A percentile compares a stretch with the other conserved stretches of the same genome.
Evolutionary conservation across 371 early-diverging fungal species (phyloP).

Genomic region (Mortierella sp.): DNA sequence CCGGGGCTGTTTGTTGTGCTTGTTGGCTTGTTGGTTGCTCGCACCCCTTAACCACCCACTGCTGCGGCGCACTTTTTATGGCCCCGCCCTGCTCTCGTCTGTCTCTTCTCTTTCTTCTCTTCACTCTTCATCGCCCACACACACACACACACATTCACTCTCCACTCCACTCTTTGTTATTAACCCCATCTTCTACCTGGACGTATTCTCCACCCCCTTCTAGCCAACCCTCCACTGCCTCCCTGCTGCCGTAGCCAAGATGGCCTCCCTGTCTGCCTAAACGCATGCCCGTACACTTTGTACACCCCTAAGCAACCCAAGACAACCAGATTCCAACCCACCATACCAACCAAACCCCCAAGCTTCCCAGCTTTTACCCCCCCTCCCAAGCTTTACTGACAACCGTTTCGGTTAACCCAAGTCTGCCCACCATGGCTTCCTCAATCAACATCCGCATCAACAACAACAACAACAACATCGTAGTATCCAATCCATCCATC

Average conservation of each 20-base stretch:
- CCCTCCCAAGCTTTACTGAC: conserved; percentile 6
- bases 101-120: conserved; percentile 5
- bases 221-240: background rate
- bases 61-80: too few species aligned
- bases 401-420: conserved; percentile 44
- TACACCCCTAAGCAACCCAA: conserved; percentile 21
- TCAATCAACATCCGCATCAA: conserved; percentile 27
- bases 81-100: conserved; percentile 6
- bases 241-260: conserved; percentile 18
- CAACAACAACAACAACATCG: conserved; percentile 13
- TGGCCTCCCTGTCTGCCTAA: conserved; percentile 42
- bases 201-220: conserved; percentile 36
- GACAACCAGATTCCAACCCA: conserved; percentile 5
- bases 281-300: conserved; percentile 22
- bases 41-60: too few species aligned
- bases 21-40: too few species aligned
- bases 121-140: conserved; percentile 2
- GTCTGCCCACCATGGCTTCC: conserved; percentile 41
- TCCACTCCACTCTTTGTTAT: conserved; percentile 4
- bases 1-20: too few species aligned
- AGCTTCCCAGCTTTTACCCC: conserved; percentile 11
- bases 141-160: background rate
- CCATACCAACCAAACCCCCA: conserved; percentile 4
- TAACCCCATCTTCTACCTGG: conserved; percentile 20
- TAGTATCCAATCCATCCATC: conserved; percentile 7